Conservation (phyloP, 352 stramenopile species). For the Phytophthora uliginosa region DNA sequence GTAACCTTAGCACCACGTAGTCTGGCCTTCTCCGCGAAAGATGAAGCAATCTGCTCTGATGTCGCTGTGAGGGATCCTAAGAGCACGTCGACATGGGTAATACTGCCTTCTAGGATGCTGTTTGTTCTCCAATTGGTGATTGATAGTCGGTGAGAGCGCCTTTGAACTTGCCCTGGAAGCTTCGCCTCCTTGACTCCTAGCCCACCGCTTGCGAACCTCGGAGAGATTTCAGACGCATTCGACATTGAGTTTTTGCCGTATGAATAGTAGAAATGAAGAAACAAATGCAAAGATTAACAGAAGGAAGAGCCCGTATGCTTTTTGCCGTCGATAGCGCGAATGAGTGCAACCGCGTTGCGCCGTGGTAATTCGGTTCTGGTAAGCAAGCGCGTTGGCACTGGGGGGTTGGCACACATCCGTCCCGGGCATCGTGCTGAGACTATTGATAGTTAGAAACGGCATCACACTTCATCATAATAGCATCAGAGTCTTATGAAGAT, state of each 20-base stretch:
- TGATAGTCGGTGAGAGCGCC: constrained; percentile 16
- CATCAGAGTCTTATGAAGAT: neutral
- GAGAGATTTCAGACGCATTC: neutral
- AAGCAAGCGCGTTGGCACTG: neutral
- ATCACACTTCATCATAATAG: neutral
- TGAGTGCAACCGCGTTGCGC: neutral
- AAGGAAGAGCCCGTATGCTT: neutral
- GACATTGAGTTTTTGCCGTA: neutral
- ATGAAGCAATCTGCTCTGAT: constrained; percentile 92
- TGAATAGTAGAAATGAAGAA: neutral
- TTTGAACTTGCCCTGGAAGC: neutral
- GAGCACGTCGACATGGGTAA: constrained; percentile 89
- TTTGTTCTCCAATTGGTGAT: constrained; percentile 10
- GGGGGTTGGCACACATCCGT: neutral
- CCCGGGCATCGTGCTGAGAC: neutral
- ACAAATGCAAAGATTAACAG: neutral
- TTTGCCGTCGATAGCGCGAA: neutral
- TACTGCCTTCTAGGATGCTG: constrained; percentile 6
- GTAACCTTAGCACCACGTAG: constrained; percentile 64
- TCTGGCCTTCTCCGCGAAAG: constrained; percentile 78
- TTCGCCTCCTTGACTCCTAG: neutral
- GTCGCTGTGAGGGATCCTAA: constrained; percentile 96
- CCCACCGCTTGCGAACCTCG: neutral
- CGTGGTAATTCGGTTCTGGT: neutral
- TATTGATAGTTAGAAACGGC: constrained; percentile 18